These are phyloP conservation scores for Candida patagonica DNA, from an alignment of 805 yeast species.

Conservation along the genomic window DNA sequence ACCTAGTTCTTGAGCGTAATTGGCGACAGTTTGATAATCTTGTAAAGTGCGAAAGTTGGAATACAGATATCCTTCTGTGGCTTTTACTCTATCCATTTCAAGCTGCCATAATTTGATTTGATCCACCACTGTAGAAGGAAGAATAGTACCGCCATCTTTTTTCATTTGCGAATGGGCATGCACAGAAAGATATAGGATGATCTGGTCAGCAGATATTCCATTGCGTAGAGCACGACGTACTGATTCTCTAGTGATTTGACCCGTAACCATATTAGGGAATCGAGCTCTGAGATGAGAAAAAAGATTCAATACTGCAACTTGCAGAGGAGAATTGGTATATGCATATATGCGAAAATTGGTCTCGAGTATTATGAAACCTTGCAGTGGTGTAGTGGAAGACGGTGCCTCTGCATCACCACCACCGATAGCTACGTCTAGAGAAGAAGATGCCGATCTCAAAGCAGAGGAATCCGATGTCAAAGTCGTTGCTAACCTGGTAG, in stretches of 20 bases:
- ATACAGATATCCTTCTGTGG: conserved; percentile 79
- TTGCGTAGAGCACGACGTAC: conserved; percentile 71
- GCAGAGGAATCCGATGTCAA: conserved; percentile 76
- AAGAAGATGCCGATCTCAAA: conserved; percentile 63
- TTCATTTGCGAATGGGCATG: conserved; percentile 94
- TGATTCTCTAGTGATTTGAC: conserved; percentile 87
- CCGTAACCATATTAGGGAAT: conserved; percentile 87
- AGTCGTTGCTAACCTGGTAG: conserved; percentile 84
- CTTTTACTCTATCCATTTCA: conserved; percentile 84
- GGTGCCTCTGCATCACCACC: conserved; percentile 3
- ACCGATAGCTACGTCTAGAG: conserved; percentile 55
- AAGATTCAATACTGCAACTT: conserved; percentile 81
- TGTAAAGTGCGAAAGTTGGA: conserved; percentile 71
- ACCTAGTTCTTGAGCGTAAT: conserved; percentile 85
- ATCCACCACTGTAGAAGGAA: conserved; percentile 96
- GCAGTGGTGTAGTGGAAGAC: conserved; percentile 6
- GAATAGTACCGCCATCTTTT: conserved; percentile 44
- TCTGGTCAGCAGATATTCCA: conserved; percentile 94
- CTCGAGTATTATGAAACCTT: conserved; percentile 78
- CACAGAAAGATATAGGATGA: conserved; percentile 75
- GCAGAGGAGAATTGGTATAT: conserved; percentile 87
- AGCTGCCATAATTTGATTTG: conserved; percentile 95
- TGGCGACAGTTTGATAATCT: conserved; percentile 63
- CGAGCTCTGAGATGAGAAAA: conserved; percentile 81
- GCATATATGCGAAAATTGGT: conserved; percentile 92